These are phyloP conservation scores for Hymenoscyphus linearis DNA, from an alignment of 2,329 filamentous ascomycete genomes.

Conservation along the genomic window DNA sequence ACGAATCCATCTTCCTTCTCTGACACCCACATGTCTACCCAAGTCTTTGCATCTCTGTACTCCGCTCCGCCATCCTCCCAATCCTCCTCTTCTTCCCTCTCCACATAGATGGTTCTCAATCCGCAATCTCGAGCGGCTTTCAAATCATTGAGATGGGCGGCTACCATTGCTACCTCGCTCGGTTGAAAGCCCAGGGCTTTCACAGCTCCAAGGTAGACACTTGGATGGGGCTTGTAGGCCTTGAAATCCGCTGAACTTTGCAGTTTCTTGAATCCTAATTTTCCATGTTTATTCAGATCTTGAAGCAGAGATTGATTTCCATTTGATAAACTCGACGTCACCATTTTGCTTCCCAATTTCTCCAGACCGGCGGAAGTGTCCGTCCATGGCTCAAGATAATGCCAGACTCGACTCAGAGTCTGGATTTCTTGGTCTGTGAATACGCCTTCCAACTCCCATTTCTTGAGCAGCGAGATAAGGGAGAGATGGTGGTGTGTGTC, in stretches of 20 bases:
- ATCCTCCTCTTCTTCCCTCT: slow-evolving; percentile 60
- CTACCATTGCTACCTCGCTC: slow-evolving; percentile 67
- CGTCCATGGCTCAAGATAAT: slow-evolving; percentile 63
- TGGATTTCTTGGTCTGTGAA: slow-evolving; percentile 59
- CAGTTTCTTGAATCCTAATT: slow-evolving; percentile 56
- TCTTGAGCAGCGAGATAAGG: slow-evolving; percentile 51
- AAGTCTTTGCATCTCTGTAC: slow-evolving; percentile 48
- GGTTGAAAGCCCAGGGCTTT: slow-evolving; percentile 48
- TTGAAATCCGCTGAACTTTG: slow-evolving; percentile 66
- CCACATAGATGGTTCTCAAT: slow-evolving; percentile 68
- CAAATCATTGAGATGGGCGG: slow-evolving; percentile 67
- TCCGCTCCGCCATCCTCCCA: slow-evolving; percentile 47
- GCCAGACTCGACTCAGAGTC: slow-evolving; percentile 65
- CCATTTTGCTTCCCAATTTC: slow-evolving; percentile 46
- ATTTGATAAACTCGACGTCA: slow-evolving; percentile 67
- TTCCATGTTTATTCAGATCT: slow-evolving; percentile 56
- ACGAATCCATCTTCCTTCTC: slow-evolving; percentile 46
- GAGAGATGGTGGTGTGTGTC: slow-evolving; percentile 66
- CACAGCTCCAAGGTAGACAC: slow-evolving; percentile 64
- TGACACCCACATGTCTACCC: slow-evolving; percentile 60
- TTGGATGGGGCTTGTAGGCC: slow-evolving; percentile 68
- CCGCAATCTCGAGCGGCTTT: slow-evolving; percentile 59
- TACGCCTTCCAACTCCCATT: slow-evolving; percentile 51
- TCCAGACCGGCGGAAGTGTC: slow-evolving; percentile 55
- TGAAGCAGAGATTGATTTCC: slow-evolving; percentile 62